A percentile compares a stretch with the other conserved stretches of the same genome.
phyloP scores from a whole-genome alignment of 2,329 filamentous ascomycete genomes.

The Alternaria sp. region DNA sequence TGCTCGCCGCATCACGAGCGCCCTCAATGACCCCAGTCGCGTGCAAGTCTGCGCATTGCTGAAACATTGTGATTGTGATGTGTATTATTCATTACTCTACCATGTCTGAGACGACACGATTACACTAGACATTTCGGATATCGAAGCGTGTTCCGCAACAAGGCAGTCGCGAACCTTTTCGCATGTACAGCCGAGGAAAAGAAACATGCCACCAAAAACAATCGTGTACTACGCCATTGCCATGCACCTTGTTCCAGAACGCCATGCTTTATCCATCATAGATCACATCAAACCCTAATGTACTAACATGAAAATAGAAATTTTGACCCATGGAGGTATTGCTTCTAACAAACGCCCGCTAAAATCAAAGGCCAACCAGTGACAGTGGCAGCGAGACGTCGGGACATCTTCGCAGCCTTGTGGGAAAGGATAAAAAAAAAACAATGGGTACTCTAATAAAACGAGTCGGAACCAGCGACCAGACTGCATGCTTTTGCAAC shows the following conservation, averaged over 20 bases:
- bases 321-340: slow-evolving; percentile 42
- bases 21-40: slow-evolving; percentile 1
- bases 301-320: slow-evolving; percentile 36
- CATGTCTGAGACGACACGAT: slow-evolving; percentile 13
- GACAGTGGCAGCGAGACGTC: slow-evolving; percentile 9
- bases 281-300: slow-evolving; percentile 27
- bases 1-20: slow-evolving; percentile 10
- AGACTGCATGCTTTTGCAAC: slow-evolving; percentile 3
- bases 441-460: slow-evolving; percentile 20
- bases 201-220: slow-evolving; percentile 22
- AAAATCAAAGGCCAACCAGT: slow-evolving; percentile 16
- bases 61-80: slow-evolving; percentile 9
- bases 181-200: slow-evolving; percentile 18
- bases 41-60: slow-evolving; percentile 1
- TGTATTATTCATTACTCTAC: slow-evolving; percentile 17
- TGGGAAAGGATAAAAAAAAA: slow-evolving; percentile 23
- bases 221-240: slow-evolving; percentile 26
- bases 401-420: slow-evolving; percentile 4
- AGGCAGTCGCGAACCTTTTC: slow-evolving; percentile 14
- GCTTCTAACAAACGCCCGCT: slow-evolving; percentile 43
- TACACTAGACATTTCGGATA: slow-evolving; percentile 22
- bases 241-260: slow-evolving; percentile 35
- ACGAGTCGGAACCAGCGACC: slow-evolving; percentile 4
- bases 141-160: slow-evolving; percentile 12
- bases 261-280: slow-evolving; percentile 26